Evolutionary conservation across 345 rosid species (phyloP), one percentile per base, ranked within the genome.

Genomic region (Pistacia integerrima): DNA sequence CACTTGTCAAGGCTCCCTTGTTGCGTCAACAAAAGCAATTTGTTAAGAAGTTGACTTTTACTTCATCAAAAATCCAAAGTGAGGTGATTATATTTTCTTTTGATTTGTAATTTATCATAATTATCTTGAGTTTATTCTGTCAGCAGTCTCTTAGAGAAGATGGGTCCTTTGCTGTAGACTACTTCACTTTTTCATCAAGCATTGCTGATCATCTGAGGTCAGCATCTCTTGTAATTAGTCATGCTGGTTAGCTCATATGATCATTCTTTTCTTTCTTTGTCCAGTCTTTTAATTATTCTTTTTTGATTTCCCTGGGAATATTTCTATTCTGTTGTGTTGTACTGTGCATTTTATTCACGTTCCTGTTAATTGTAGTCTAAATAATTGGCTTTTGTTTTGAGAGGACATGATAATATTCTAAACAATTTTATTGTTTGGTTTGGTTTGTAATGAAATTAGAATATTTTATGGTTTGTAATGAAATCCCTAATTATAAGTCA

Each of bases 141-240:
- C 57, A 30, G 13, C 81, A 89, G 96, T 87, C 81, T 77, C 82
- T 69, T 81, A 89, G 93, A 76, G 91, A 80, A 30, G 89, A 90
- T 80, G 91, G 92, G 51, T 84, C 91, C 48, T 54, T 96, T 64
- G 88, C 80, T 8, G 94, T 96, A 18, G 97, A 96, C 78, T 88
- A 85, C 91, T 96, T 92, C 88, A 89, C 94, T 48, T 96, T 96
- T 84, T 93, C 97, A 2, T 83, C 94, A 5, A 93, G 94, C 86
- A 96, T 93, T 17, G 92, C 90, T 1, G 95, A 92, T 70, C 84
- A 93, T 86, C 80, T 93, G 60, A 88, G 85, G 63, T 86, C 97
- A 46, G 93, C 98, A 52, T 96, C 98, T 75, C 99, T 91, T 64
- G 93, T 93, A 69, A 89, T 94, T 78, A 91, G 97, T 79, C 98